A percentile compares a stretch with the other conserved stretches of the same genome.
These are phyloP conservation scores for Gastrodia elata DNA, from an alignment of 106 monocot genomes.

Conservation along the genomic window DNA sequence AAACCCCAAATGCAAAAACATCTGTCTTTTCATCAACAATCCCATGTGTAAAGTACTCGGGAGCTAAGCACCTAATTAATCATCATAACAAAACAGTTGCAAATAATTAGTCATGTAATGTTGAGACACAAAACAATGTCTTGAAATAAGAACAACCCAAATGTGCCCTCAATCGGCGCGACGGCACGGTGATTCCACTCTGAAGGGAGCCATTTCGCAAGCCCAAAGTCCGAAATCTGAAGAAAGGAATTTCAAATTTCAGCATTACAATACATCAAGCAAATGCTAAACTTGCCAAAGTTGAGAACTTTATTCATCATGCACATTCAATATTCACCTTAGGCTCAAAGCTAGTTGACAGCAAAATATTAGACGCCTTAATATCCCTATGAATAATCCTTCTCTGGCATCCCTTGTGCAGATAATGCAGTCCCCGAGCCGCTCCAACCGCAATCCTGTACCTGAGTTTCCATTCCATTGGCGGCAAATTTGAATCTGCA, in stretches of 20 bases:
- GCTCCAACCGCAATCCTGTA: constrained; percentile 34
- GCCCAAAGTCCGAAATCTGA: constrained; percentile 64
- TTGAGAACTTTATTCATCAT: background rate
- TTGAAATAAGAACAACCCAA: constrained; percentile 22
- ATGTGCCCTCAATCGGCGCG: constrained; percentile 54
- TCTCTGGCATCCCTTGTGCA: constrained; percentile 62
- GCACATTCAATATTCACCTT: constrained; percentile 24
- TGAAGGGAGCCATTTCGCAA: constrained; percentile 56
- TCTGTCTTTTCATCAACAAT: constrained; percentile 88
- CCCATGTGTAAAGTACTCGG: constrained; percentile 81
- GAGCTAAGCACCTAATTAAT: constrained; percentile 64
- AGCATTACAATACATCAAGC: background rate
- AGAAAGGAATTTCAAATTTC: background rate
- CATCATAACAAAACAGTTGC: background rate
- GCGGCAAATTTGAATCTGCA: constrained; percentile 33
- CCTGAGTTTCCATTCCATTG: constrained; percentile 40
- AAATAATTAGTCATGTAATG: background rate
- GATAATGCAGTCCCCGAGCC: constrained; percentile 46
- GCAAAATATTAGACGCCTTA: constrained; percentile 53
- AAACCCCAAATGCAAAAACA: constrained; percentile 76
- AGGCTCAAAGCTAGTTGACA: constrained; percentile 40
- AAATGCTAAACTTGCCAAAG: background rate
- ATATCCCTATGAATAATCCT: constrained; percentile 69
- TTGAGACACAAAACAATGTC: background rate
- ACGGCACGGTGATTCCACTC: constrained; percentile 52